Percentiles rank a stretch among this genome's conserved stretches.
Evolutionary conservation across 192 early-diverging fungal genomes (phyloP).

Genomic region (Coemansia sp.): DNA sequence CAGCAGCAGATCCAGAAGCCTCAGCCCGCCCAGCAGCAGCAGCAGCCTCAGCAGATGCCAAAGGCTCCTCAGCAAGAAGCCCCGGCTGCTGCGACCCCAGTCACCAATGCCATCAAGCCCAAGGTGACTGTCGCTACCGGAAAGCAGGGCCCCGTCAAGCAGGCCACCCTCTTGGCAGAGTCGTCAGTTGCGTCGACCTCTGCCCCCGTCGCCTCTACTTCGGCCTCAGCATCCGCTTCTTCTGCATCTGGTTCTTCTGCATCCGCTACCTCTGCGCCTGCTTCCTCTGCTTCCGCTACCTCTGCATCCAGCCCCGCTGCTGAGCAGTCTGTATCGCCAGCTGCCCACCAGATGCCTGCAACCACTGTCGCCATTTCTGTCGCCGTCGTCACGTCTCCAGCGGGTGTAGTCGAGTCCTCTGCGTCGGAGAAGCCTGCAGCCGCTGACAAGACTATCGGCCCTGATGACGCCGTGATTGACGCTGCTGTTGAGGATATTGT

Average conservation of each 20-base stretch:
- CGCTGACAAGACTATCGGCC: background rate
- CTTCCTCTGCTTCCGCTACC: background rate
- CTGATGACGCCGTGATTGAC: background rate
- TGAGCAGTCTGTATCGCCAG: background rate
- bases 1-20: constrained; percentile 10
- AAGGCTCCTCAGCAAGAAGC: constrained; percentile 8
- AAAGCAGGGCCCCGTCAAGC: constrained; percentile 37
- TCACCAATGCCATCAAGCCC: constrained; percentile 10
- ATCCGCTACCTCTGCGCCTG: background rate
- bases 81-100: background rate
- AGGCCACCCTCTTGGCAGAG: constrained; percentile 10
- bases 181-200: constrained; percentile 13
- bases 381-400: background rate
- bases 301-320: background rate
- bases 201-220: constrained; percentile 5
- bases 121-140: constrained; percentile 8
- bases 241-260: background rate
- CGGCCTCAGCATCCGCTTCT: background rate
- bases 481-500: background rate
- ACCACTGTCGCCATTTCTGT: background rate
- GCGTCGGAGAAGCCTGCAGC: background rate
- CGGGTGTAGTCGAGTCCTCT: background rate
- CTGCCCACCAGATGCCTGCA: background rate
- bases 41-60: constrained; percentile 18
- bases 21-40: constrained; percentile 11